A percentile compares a stretch with the other conserved stretches of the same genome.
Evolutionary conservation across 2,329 filamentous ascomycete species (phyloP).

Genomic region (Verticillium klebahnii): DNA sequence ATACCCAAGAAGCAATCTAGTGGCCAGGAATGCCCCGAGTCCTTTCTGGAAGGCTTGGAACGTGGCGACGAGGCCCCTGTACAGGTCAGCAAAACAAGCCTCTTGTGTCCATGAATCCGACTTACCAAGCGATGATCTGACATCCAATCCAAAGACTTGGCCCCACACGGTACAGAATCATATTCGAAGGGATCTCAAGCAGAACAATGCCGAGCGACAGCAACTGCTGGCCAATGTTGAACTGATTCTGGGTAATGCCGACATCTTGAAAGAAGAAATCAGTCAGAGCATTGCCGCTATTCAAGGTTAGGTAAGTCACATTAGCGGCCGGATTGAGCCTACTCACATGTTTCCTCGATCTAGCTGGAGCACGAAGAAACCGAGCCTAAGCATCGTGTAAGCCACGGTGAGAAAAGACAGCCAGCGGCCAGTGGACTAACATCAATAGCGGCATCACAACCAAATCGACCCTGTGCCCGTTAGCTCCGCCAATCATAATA

Average conservation of each 20-base stretch:
- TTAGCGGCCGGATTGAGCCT: no score
- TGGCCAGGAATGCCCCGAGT: conserved; percentile 26
- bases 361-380: conserved; percentile 38
- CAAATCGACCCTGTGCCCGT: conserved; percentile 33
- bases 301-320: not conserved
- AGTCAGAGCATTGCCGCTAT: conserved; percentile 12
- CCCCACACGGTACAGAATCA: conserved; percentile 40
- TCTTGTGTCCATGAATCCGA: conserved; percentile 21
- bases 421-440: not conserved
- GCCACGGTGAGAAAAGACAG: not conserved
- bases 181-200: conserved; percentile 40
- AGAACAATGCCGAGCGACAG: conserved; percentile 44
- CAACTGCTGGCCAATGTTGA: conserved; percentile 47
- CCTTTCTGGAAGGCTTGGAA: conserved; percentile 31
- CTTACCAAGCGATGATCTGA: conserved; percentile 37
- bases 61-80: conserved; percentile 27
- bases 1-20: conserved; percentile 27
- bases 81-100: conserved; percentile 7
- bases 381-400: conserved; percentile 18
- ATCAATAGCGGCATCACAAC: conserved; percentile 41
- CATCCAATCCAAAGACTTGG: conserved; percentile 40
- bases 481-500: not conserved
- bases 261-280: conserved; percentile 41
- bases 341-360: conserved; percentile 29
- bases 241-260: conserved; percentile 42